Base-by-base conservation (phyloP, 2,329 filamentous ascomycete genomes). In the Aspergillus sp. region DNA sequence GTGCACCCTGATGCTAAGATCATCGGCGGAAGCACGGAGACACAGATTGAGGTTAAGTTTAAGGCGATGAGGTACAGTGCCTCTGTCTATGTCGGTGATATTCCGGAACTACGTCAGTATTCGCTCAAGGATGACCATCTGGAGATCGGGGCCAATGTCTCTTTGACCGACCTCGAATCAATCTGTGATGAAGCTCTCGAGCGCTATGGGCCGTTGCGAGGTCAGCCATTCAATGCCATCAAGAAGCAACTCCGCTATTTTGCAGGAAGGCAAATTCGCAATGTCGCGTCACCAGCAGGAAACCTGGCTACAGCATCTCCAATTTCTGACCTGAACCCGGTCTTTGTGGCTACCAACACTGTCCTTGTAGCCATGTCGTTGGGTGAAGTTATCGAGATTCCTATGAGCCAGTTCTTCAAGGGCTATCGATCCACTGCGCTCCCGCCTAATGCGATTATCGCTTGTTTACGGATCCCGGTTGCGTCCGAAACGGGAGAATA, bases 41-140 rank as follows among this genome's bases (percentile, higher is more conserved):
- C 94, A 0, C 95, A 98, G 77, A 98, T 99, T 62, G 95, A 99
- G 78, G 91, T 96, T 79, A 97, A 97, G 78, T 98, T 99, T 85
- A 98, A 98, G 80, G 92, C 89, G 1, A 86, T 97, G 82, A 86
- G 92, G 69, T 98, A 98, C 73, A 89, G 89, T 4, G 87, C 91
- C 1, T 97, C 93, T 0, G 91, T 99, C 0, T 98, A 90, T 67
- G 91, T 98, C 9, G 93, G 94, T 10, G 95, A 99, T 70, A 97
- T 99, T 60, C 82, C 91, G 0, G 95, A 98, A 77, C 80, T 99
- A 60, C 85, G 92, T 12, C 89, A 93, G 66, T 98, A 91, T 72
- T 83, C 81, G 4, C 89, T 97, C 73, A 83, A 90, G 45, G 88
- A 94, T 4, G 88, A 96, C 60, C 84, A 92, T 67, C 78, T 98